Evolutionary conservation across 1,139 yeast genomes (phyloP).

Genomic region (Debaryomyces singareniensis): DNA sequence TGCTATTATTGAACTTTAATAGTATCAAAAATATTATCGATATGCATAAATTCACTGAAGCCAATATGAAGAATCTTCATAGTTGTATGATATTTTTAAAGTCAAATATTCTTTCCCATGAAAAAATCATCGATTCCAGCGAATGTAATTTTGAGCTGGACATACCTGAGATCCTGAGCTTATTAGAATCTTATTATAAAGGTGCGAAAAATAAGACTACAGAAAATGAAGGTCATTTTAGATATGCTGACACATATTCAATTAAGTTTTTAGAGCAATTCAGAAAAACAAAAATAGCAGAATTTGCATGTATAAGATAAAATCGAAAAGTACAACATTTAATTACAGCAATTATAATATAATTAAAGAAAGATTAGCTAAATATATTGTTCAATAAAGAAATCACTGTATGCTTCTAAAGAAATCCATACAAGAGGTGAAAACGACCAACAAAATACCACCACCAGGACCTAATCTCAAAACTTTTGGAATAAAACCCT

Average conservation of each 20-base stretch:
- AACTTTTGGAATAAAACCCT: slow-evolving; percentile 95
- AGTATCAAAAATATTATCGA: too few relatives aligned
- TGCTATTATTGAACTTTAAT: too few relatives aligned
- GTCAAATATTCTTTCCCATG: too few relatives aligned
- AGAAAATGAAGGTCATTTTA: too few relatives aligned
- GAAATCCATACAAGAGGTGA: slow-evolving; percentile 91
- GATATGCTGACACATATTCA: background rate
- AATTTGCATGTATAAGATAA: background rate
- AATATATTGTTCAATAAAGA: slow-evolving; percentile 1
- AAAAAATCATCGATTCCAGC: too few relatives aligned
- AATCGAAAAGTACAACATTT: too few relatives aligned
- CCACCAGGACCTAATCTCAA: slow-evolving; percentile 99
- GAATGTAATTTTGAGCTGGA: too few relatives aligned
- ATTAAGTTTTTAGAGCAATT: background rate
- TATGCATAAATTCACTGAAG: too few relatives aligned
- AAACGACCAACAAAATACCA: slow-evolving; percentile 92
- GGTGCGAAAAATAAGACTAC: too few relatives aligned
- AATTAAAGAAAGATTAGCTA: slow-evolving; percentile 2
- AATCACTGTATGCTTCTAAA: slow-evolving; percentile 62
- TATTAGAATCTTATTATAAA: too few relatives aligned
- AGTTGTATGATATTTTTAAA: too few relatives aligned
- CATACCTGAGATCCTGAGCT: too few relatives aligned
- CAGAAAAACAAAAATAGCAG: background rate
- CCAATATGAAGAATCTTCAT: slow-evolving; percentile 1
- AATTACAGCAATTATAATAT: background rate